Conservation (phyloP, 768 basidiomycete genomes). For the Lactifluus hygrophoroides region DNA sequence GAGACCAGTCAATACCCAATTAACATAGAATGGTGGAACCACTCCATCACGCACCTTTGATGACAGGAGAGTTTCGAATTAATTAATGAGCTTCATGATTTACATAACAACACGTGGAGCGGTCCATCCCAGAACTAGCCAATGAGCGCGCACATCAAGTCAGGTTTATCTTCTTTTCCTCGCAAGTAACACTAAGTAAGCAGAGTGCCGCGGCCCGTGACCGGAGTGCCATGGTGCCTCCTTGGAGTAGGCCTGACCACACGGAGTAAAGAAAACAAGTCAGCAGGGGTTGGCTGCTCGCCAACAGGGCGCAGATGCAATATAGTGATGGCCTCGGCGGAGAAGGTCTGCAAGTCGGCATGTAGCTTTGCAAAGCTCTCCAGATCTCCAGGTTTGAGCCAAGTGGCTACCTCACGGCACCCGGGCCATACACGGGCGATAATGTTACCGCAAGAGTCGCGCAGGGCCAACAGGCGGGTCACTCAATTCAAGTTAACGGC, state of each 20-base stretch:
- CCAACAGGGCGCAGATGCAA: background rate
- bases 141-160: background rate
- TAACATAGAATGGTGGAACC: too few species aligned
- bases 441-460: too few species aligned
- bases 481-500: too few species aligned
- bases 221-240: too few species aligned
- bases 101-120: background rate
- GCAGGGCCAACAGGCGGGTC: too few species aligned
- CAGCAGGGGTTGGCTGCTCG: background rate
- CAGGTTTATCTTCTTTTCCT: background rate
- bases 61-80: background rate
- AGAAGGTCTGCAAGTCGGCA: background rate
- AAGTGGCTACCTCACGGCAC: background rate
- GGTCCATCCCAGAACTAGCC: background rate
- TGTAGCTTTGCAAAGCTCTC: too few species aligned
- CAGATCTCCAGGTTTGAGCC: background rate
- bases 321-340: background rate
- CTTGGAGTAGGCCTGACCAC: constrained; percentile 11
- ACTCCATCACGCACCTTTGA: background rate
- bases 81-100: background rate
- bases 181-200: background rate
- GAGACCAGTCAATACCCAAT: too few species aligned
- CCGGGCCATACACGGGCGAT: background rate
- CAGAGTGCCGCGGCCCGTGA: background rate
- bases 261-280: background rate